A percentile compares a stretch with the other conserved stretches of the same genome.
phyloP scores from a whole-genome alignment of 164 flowering plant genomes.

The Amborella trichopoda region DNA sequence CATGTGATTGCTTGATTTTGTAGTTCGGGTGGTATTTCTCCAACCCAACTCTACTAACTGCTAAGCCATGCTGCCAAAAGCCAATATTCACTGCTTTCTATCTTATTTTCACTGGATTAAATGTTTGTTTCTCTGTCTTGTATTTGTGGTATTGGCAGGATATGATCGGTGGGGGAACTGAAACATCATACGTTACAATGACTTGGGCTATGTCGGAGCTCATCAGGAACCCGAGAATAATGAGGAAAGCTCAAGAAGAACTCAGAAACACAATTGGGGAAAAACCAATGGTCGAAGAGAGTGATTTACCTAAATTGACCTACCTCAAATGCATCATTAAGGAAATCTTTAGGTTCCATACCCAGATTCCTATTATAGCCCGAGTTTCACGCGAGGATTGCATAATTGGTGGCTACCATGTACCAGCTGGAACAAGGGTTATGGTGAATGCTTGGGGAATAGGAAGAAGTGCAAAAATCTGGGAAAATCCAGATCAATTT shows the following conservation, averaged over 20 bases:
- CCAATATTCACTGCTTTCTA: too few relatives aligned
- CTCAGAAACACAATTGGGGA: constrained; percentile 8
- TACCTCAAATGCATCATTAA: constrained; percentile 15
- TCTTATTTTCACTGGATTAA: too few relatives aligned
- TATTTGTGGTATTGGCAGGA: too few relatives aligned
- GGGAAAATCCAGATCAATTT: constrained; percentile 16
- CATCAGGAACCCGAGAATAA: constrained; percentile 1
- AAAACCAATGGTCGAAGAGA: constrained; percentile 16
- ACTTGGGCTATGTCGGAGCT: not conserved
- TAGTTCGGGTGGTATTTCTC: too few relatives aligned
- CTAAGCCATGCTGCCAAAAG: too few relatives aligned
- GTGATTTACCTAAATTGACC: constrained; percentile 10
- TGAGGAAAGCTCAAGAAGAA: constrained; percentile 1
- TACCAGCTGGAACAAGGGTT: constrained; percentile 11
- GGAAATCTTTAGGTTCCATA: constrained; percentile 17
- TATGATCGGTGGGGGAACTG: not conserved
- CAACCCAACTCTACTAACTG: too few relatives aligned
- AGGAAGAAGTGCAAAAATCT: constrained; percentile 12
- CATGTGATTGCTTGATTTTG: too few relatives aligned
- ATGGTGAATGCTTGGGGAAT: constrained; percentile 13
- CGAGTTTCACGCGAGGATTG: constrained; percentile 10
- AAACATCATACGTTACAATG: not conserved
- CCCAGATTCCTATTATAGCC: constrained; percentile 6
- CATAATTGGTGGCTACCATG: constrained; percentile 9
- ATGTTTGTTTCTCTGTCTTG: too few relatives aligned